A percentile compares a stretch with the other conserved stretches of the same genome.
Evolutionary conservation across 768 basidiomycete species (phyloP).

Genomic region (Rhodocollybia butyracea): DNA sequence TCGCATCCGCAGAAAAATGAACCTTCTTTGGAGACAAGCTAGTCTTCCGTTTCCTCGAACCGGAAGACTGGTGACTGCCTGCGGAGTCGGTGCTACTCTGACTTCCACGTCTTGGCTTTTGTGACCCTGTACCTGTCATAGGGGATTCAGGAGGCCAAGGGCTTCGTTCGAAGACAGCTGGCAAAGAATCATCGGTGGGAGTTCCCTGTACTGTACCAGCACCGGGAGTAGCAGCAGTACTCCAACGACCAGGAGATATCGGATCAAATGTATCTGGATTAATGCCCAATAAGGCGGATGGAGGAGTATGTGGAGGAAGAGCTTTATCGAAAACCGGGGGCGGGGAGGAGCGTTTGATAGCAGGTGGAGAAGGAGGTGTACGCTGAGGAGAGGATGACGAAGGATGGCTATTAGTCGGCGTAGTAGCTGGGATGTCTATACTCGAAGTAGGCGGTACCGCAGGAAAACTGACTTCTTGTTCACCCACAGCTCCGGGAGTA

Average conservation of each 20-base stretch:
- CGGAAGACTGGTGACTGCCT: not conserved
- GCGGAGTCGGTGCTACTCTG: slow-evolving; percentile 21
- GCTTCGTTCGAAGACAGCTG: not conserved
- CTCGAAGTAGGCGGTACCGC: slow-evolving; percentile 1
- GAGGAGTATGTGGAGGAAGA: slow-evolving; percentile 9
- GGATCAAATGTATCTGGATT: not conserved
- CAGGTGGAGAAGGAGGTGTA: slow-evolving; percentile 20
- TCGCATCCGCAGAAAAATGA: slow-evolving; percentile 8
- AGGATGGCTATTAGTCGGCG: slow-evolving; percentile 5
- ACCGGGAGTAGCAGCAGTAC: slow-evolving; percentile 75
- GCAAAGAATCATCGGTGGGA: slow-evolving; percentile 9
- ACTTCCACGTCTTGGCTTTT: slow-evolving; percentile 22
- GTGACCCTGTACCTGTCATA: slow-evolving; percentile 12
- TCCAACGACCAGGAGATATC: slow-evolving; percentile 58
- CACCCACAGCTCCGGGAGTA: slow-evolving; percentile 70
- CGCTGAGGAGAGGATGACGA: slow-evolving; percentile 22
- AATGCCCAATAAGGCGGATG: slow-evolving; percentile 4
- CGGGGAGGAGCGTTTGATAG: slow-evolving; percentile 26
- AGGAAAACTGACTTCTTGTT: slow-evolving; percentile 22
- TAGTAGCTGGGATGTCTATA: slow-evolving; percentile 4
- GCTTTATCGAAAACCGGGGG: slow-evolving; percentile 25
- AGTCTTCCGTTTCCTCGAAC: slow-evolving; percentile 12
- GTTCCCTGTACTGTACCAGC: slow-evolving; percentile 21
- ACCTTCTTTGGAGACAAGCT: slow-evolving; percentile 8
- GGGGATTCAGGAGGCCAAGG: slow-evolving; percentile 10